These are phyloP conservation scores for Penicillium sp. DNA, from an alignment of 2,329 filamentous ascomycete species.

Conservation along the genomic window DNA sequence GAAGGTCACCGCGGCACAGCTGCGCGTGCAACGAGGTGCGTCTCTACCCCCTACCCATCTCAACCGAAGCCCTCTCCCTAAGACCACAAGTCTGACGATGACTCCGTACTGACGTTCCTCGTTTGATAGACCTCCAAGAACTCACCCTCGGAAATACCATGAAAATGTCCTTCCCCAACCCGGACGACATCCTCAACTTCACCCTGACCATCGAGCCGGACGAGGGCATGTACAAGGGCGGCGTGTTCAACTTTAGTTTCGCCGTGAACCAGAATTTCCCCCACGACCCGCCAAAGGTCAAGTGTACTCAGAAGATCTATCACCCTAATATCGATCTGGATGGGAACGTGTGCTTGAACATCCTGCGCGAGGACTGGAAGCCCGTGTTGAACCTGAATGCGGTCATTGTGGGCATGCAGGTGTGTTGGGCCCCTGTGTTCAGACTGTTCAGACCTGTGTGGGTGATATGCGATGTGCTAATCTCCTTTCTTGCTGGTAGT, in stretches of 20 bases:
- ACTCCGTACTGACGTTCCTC: not conserved
- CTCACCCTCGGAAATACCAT: constrained; percentile 58
- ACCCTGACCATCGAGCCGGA: constrained; percentile 53
- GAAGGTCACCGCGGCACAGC: constrained; percentile 94
- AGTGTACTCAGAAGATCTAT: constrained; percentile 97
- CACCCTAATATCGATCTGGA: constrained; percentile 98
- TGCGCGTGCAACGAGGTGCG: constrained; percentile 92
- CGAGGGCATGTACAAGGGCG: constrained; percentile 79
- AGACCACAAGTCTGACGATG: not conserved
- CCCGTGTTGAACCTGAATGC: constrained; percentile 95
- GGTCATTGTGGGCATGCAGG: constrained; percentile 90
- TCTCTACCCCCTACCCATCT: constrained; percentile 4
- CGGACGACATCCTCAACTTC: constrained; percentile 62
- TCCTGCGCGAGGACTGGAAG: constrained; percentile 98
- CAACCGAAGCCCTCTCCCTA: not conserved
- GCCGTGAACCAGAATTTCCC: constrained; percentile 93
- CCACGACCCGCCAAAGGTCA: constrained; percentile 96
- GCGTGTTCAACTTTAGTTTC: constrained; percentile 86
- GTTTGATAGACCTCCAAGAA: constrained; percentile 47
- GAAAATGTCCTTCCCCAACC: constrained; percentile 58
- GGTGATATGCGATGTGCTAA: not conserved
- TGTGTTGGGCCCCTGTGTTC: constrained; percentile 40
- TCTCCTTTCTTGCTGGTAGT: constrained; percentile 56
- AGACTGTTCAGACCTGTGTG: not conserved
- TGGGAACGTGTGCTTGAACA: constrained; percentile 97